Conservation (phyloP, 2,329 filamentous ascomycete genomes). For the Penicillium sp. region DNA sequence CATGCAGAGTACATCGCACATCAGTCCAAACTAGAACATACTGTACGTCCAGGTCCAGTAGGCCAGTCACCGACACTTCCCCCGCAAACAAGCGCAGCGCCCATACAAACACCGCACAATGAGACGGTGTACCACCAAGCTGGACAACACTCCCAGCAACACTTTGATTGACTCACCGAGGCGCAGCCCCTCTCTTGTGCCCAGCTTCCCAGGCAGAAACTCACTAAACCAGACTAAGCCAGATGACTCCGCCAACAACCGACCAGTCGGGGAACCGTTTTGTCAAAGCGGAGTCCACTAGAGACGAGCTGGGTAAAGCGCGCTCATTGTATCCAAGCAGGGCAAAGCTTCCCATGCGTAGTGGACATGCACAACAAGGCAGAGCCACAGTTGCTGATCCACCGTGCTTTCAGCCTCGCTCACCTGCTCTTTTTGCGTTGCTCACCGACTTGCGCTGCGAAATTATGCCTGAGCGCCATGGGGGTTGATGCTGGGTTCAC, state of each 20-base stretch:
- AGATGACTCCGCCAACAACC: not conserved
- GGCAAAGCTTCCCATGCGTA: not conserved
- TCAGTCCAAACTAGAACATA: too few species aligned
- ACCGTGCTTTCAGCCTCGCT: constrained; percentile 13
- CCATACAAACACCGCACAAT: not conserved
- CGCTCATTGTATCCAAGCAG: not conserved
- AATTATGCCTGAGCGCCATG: not conserved
- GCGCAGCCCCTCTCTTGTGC: not conserved
- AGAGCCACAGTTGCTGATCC: not conserved
- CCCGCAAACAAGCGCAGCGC: not conserved
- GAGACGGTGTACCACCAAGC: not conserved
- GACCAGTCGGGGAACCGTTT: not conserved
- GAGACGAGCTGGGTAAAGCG: not conserved
- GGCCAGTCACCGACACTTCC: not conserved
- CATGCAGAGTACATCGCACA: too few species aligned
- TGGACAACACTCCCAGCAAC: not conserved
- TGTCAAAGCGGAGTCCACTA: not conserved
- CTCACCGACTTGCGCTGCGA: constrained; percentile 20
- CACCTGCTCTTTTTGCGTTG: not conserved
- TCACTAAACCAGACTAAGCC: not conserved
- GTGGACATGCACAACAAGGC: not conserved
- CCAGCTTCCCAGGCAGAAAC: not conserved
- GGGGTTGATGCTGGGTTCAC: constrained; percentile 15
- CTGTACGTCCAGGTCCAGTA: too few species aligned
- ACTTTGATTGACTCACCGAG: not conserved